These are phyloP conservation scores for Colletotrichum gloeosporioides DNA, from an alignment of 2,329 filamentous ascomycete species.

Conservation along the genomic window DNA sequence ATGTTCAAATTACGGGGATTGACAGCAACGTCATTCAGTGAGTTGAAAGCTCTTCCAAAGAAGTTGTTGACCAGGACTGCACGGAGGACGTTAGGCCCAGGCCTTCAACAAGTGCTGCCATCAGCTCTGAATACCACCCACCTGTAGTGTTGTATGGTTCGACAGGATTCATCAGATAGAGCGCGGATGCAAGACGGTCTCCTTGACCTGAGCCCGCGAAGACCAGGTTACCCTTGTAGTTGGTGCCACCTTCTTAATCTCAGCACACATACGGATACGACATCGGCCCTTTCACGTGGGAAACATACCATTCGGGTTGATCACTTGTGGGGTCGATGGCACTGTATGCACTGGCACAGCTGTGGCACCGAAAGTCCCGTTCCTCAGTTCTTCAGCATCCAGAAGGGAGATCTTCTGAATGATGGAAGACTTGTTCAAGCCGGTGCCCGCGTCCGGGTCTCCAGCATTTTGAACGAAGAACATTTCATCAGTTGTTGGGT, in stretches of 20 bases:
- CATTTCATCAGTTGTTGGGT: constrained; percentile 52
- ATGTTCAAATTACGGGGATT: constrained; percentile 59
- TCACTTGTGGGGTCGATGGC: constrained; percentile 44
- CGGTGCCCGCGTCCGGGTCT: constrained; percentile 49
- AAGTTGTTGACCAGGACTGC: constrained; percentile 63
- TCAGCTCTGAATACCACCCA: constrained; percentile 24
- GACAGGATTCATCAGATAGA: constrained; percentile 48
- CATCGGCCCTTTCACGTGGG: not conserved
- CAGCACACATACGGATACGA: not conserved
- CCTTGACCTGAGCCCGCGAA: constrained; percentile 58
- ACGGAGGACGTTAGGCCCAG: not conserved
- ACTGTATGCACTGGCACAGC: constrained; percentile 48
- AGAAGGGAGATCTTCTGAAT: constrained; percentile 54
- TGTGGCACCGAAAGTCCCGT: constrained; percentile 39
- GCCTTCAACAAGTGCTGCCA: not conserved
- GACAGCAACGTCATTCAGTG: constrained; percentile 62
- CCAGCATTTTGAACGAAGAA: constrained; percentile 62
- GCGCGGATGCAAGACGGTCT: constrained; percentile 38
- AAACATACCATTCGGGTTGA: constrained; percentile 54
- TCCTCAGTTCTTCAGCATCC: constrained; percentile 44
- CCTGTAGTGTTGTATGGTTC: constrained; percentile 56
- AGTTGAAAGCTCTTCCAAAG: constrained; percentile 66
- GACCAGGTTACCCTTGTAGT: constrained; percentile 54
- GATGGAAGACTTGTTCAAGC: constrained; percentile 54
- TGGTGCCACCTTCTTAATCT: constrained; percentile 48